Conservation (phyloP, 257 asterid species). For the Solanum habrochaites region DNA sequence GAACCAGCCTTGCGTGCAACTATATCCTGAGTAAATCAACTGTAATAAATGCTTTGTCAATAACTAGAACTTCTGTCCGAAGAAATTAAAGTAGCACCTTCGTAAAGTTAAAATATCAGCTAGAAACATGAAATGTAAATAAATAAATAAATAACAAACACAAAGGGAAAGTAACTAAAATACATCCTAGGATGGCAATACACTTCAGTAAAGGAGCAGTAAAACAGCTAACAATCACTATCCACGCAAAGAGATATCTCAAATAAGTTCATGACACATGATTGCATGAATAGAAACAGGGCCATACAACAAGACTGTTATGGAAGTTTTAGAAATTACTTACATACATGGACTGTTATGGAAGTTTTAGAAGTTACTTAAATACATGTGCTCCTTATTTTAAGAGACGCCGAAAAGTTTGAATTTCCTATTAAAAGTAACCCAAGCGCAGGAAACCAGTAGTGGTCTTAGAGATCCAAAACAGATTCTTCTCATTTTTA, state of each 20-base stretch:
- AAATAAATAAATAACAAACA: neutral
- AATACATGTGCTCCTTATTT: neutral
- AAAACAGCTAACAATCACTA: neutral
- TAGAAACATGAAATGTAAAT: neutral
- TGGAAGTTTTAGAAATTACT: neutral
- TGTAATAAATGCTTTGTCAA: constrained; percentile 10
- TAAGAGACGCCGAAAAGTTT: neutral
- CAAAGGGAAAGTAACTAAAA: neutral
- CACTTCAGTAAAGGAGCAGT: neutral
- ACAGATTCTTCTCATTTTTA: neutral
- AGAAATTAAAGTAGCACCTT: neutral
- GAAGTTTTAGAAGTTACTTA: neutral
- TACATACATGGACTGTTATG: neutral
- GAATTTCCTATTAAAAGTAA: neutral
- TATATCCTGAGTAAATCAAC: constrained; percentile 87
- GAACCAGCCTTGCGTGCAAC: constrained; percentile 96
- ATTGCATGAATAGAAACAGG: neutral
- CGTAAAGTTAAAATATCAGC: neutral
- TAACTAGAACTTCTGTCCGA: neutral
- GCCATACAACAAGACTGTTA: neutral
- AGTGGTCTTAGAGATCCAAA: neutral
- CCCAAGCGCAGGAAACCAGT: neutral
- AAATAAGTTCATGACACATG: neutral
- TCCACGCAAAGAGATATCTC: neutral
- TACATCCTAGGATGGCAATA: neutral